These are phyloP conservation scores for Podospora appendiculata DNA, from an alignment of 495 filamentous ascomycete genomes.

Conservation along the genomic window DNA sequence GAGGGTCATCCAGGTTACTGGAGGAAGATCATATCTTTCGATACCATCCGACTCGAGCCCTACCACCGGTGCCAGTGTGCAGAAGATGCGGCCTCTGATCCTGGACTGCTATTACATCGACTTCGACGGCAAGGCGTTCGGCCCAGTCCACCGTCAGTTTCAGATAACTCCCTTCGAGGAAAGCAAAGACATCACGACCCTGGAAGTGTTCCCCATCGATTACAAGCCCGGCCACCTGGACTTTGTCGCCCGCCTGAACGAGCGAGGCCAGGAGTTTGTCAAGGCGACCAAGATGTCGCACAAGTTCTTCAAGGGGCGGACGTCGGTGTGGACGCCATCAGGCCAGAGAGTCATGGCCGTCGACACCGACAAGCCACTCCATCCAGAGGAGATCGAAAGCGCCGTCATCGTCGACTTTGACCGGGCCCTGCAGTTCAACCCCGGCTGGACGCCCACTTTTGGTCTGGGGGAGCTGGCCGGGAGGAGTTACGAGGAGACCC, in stretches of 20 bases:
- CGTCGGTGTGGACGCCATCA: not conserved
- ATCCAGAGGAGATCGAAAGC: constrained; percentile 9
- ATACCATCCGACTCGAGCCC: too few relatives aligned
- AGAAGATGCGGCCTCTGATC: not conserved
- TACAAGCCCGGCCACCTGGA: not conserved
- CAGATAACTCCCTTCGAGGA: constrained; percentile 25
- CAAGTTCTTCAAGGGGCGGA: constrained; percentile 26
- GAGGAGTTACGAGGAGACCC: not conserved
- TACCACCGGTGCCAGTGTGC: too few relatives aligned
- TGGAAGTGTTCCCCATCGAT: constrained; percentile 24
- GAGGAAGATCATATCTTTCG: too few relatives aligned
- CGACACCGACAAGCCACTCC: too few relatives aligned
- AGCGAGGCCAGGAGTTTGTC: constrained; percentile 23
- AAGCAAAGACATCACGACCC: constrained; percentile 17
- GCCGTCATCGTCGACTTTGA: constrained; percentile 33
- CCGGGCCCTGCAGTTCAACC: constrained; percentile 16
- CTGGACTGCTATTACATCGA: constrained; percentile 22
- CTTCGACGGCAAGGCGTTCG: constrained; percentile 29
- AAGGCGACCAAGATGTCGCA: constrained; percentile 20
- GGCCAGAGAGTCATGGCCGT: too few relatives aligned
- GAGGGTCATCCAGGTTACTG: too few relatives aligned
- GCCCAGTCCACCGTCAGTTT: constrained; percentile 19
- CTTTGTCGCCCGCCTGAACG: constrained; percentile 4
- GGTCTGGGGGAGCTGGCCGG: not conserved
- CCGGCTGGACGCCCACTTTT: too few relatives aligned